Base-by-base conservation (phyloP, 257 asterid species). In the Solanum paucissectum region DNA sequence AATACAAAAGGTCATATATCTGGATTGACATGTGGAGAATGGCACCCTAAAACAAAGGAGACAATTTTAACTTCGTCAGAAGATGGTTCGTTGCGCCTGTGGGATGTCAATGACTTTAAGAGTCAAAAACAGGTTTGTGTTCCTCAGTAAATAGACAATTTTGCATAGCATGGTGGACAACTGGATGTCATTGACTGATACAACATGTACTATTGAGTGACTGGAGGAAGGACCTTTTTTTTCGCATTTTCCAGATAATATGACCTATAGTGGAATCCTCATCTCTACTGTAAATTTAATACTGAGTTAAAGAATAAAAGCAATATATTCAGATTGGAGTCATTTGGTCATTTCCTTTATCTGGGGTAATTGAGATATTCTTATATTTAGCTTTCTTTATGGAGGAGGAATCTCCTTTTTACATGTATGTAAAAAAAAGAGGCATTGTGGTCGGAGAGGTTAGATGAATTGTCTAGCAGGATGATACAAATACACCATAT, bases 21-120 rank as follows among this genome's bases (percentile, higher is more conserved):
- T 89, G 99, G 99, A 87, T 87, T 97, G 94, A 97, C 99, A n/a
- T 92, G 98, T 76, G 99, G 99, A 76, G 98, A 97, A 88, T 97
- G 99, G 99, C 92, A 95, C 87, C 99, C 99, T 20, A 94, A 92
- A 93, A 88, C 94, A 12, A 97, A 94, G 92, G 99, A 97, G 92
- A 94, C 94, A 21, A 93, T 97, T 88, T 92, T 97, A 90, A 97
- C 99, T 72, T 97, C 99, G 52, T 97, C 99, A 1, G 98, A 97
- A 88, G 99, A 97, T 90, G 99, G 99, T 89, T 97, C 99, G 1
- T 88, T 97, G 72, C 91, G 99, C 83, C 92, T 95, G 90, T 97
- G 99, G 99, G 99, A 97, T 90, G 98, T 97, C 88, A 97, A 97
- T 84, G 97, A 95, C 92, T 94, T 95, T 84, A 94, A 90, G 87